phyloP scores from a whole-genome alignment of 2,329 filamentous ascomycete species.

The Aspergillus latus region DNA sequence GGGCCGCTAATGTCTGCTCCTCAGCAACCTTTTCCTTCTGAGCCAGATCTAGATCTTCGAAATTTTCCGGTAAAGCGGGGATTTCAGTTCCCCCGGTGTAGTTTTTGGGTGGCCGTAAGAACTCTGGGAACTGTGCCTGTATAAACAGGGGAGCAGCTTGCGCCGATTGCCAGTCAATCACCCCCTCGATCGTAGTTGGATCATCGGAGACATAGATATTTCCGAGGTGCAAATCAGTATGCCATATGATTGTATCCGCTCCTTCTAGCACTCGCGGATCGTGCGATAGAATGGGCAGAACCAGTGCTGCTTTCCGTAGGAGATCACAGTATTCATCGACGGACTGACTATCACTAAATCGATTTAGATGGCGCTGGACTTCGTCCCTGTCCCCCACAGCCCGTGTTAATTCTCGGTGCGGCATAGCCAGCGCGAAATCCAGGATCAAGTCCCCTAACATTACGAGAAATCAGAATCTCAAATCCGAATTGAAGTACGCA shows the following conservation, averaged over 20 bases:
- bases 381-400: neutral
- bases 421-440: slow-evolving; percentile 20
- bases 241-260: slow-evolving; percentile 19
- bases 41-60: slow-evolving; percentile 16
- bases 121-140: slow-evolving; percentile 24
- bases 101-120: slow-evolving; percentile 20
- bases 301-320: slow-evolving; percentile 14
- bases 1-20: slow-evolving; percentile 14
- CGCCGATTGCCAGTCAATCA: slow-evolving; percentile 30
- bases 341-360: slow-evolving; percentile 4
- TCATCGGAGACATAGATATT: slow-evolving; percentile 27
- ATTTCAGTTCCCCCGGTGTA: slow-evolving; percentile 20
- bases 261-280: slow-evolving; percentile 17
- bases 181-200: slow-evolving; percentile 23
- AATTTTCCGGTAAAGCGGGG: slow-evolving; percentile 20
- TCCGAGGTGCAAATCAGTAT: slow-evolving; percentile 26
- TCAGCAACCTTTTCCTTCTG: slow-evolving; percentile 13
- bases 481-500: too few relatives aligned
- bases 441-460: slow-evolving; percentile 16
- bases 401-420: slow-evolving; percentile 16
- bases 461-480: too few relatives aligned
- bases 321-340: slow-evolving; percentile 18
- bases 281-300: slow-evolving; percentile 19
- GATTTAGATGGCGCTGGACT: slow-evolving; percentile 19
- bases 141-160: slow-evolving; percentile 24